Percentiles rank a stretch among this genome's conserved stretches.
Conservation (phyloP, 2,329 filamentous ascomycete species). For the Teratosphaeria destructans region DNA sequence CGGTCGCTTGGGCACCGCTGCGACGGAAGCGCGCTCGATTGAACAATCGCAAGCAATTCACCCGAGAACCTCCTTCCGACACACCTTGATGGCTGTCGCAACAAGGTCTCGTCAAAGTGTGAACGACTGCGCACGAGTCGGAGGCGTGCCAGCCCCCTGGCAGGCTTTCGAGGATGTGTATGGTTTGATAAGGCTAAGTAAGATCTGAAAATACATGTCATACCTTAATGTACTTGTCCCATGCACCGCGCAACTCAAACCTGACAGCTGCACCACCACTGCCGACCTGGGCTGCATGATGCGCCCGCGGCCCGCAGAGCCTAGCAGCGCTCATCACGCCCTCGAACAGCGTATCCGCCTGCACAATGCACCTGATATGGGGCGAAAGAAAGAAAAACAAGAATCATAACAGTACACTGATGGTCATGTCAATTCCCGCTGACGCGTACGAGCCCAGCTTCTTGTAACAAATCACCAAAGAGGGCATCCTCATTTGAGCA, state of each 20-base stretch:
- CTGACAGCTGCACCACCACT: neutral
- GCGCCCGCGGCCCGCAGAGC: neutral
- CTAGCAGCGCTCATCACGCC: neutral
- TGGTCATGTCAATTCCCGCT: too few relatives aligned
- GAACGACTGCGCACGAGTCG: neutral
- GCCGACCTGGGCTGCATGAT: neutral
- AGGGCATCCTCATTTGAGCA: too few relatives aligned
- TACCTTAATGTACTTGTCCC: neutral
- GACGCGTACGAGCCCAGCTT: too few relatives aligned
- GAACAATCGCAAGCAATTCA: neutral
- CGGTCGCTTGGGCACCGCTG: neutral
- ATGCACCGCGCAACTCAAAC: neutral
- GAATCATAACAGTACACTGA: too few relatives aligned
- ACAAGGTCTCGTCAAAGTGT: neutral
- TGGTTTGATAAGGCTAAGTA: neutral
- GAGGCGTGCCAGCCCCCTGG: neutral
- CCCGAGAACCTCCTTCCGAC: neutral
- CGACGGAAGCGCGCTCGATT: neutral
- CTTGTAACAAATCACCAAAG: too few relatives aligned
- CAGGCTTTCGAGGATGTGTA: neutral
- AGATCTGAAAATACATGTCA: neutral
- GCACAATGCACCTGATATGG: too few relatives aligned
- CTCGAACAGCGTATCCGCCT: neutral
- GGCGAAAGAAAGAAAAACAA: too few relatives aligned
- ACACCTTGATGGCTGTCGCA: neutral